These are phyloP conservation scores for Asterochloris erici DNA, from an alignment of 139 green algal genomes.

Conservation along the genomic window DNA sequence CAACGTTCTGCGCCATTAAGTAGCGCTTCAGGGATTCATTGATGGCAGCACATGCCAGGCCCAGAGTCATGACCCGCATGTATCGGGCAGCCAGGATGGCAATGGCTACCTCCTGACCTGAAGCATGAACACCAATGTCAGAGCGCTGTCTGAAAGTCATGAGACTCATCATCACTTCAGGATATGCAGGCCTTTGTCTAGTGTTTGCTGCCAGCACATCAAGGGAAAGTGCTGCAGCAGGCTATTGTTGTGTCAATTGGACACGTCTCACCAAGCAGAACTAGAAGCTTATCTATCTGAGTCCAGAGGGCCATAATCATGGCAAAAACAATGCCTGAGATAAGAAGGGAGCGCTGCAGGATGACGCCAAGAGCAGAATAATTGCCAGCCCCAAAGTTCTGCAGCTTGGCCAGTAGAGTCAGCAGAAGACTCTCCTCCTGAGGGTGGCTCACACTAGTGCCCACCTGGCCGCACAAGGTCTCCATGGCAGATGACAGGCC, in stretches of 20 bases:
- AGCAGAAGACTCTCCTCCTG: background rate
- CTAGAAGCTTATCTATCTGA: conserved; percentile 37
- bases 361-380: conserved; percentile 62
- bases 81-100: conserved; percentile 35
- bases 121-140: background rate
- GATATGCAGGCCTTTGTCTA: too few species aligned
- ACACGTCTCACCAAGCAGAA: conserved; percentile 23
- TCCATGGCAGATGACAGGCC: conserved; percentile 64
- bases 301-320: conserved; percentile 57
- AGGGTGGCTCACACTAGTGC: background rate
- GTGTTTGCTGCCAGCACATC: too few species aligned
- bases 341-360: conserved; percentile 59
- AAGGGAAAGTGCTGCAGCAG: too few species aligned
- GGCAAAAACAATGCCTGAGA: conserved; percentile 40
- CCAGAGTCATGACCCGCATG: conserved; percentile 37
- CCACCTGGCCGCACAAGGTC: conserved; percentile 65
- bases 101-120: conserved; percentile 45
- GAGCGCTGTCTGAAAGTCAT: background rate
- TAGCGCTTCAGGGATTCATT: conserved; percentile 54
- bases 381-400: conserved; percentile 60
- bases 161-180: background rate
- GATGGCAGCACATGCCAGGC: conserved; percentile 29
- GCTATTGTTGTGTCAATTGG: too few species aligned
- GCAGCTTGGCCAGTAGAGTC: background rate
- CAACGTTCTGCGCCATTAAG: conserved; percentile 35